Conservation (phyloP, 2,329 filamentous ascomycete species). For the Chaetomium sp. region DNA sequence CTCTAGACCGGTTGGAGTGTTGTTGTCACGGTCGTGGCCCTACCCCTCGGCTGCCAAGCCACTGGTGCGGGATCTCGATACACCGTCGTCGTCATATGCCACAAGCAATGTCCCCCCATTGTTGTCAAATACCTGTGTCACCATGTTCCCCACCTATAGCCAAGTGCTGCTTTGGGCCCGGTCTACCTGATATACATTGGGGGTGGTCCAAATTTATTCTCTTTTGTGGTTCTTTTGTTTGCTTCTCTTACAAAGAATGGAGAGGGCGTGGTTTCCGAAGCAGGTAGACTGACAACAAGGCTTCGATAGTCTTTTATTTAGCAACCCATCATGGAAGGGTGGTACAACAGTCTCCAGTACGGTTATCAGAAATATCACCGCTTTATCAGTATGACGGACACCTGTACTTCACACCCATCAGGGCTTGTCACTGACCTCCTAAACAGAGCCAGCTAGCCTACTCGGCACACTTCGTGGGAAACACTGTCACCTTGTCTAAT, state of each 20-base stretch:
- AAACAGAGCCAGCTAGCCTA: constrained; percentile 43
- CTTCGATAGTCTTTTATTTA: constrained; percentile 48
- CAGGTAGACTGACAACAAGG: constrained; percentile 5
- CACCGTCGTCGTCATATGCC: no score
- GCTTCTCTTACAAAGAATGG: no score
- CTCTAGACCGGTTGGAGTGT: not conserved
- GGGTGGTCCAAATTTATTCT: no score
- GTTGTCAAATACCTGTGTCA: no score
- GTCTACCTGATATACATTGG: no score
- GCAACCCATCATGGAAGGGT: constrained; percentile 50
- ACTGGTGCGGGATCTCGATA: no score
- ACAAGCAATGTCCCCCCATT: no score
- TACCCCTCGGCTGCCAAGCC: no score
- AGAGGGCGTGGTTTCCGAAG: not conserved
- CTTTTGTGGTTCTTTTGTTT: no score
- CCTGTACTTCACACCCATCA: not conserved
- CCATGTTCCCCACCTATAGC: no score
- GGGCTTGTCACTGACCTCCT: not conserved
- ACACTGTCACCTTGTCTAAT: constrained; percentile 70
- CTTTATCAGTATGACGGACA: constrained; percentile 42
- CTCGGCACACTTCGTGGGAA: constrained; percentile 44
- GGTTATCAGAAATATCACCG: constrained; percentile 51
- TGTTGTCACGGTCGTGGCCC: no score
- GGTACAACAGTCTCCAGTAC: constrained; percentile 45
- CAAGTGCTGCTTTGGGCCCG: no score